Base-by-base conservation (phyloP, 768 basidiomycete genomes). In the Naganishia vishniacii region DNA sequence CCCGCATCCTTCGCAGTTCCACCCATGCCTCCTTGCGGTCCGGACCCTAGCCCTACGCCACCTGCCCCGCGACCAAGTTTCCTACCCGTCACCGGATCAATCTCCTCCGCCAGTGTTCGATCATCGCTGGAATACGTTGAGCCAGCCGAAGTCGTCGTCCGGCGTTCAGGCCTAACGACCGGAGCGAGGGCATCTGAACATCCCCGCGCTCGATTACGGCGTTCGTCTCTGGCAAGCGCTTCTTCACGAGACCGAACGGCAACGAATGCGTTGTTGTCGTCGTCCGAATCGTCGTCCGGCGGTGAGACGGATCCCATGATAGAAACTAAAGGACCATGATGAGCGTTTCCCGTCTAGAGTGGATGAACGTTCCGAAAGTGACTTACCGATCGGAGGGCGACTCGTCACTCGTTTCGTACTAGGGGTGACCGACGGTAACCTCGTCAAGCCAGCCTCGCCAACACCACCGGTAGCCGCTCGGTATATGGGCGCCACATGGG, bases 201-300 rank as follows among this genome's bases (percentile, higher is more conserved):
- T 45, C 42, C 59, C 18, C 59, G 59, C n/a, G 59, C 41, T 8
- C 59, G 59, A 25, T 60, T 60, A 1, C 59, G 41, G 13, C 59
- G 23, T 45, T 44, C 59, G 59, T 60, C 63, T 26, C 63, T 49
- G 4, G 53, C 51, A 26, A 41, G 20, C 7, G 63, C 51, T 34
- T 56, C 63, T 41, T 64, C 63, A 11, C 63, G 37, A 9, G 63
- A 64, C 18, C 63, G 51, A 0, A 64, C 63, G 16, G 63, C 37
- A 5, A 40, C 31, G n/a, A 58, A 64, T 6, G 37, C 63, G 25
- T 26, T 15, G 16, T 44, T 45, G 8, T 46, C 53, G 20, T 59
- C 63, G 28, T 64, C 63, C 32, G 51, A 53, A 32, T 60, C 59
- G 28, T 41, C 42, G 26, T 56, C 53, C 13, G 53, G 34, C 4